Conservation (phyloP, 2,329 filamentous ascomycete genomes). For the Rhynchosporium graminicola region DNA sequence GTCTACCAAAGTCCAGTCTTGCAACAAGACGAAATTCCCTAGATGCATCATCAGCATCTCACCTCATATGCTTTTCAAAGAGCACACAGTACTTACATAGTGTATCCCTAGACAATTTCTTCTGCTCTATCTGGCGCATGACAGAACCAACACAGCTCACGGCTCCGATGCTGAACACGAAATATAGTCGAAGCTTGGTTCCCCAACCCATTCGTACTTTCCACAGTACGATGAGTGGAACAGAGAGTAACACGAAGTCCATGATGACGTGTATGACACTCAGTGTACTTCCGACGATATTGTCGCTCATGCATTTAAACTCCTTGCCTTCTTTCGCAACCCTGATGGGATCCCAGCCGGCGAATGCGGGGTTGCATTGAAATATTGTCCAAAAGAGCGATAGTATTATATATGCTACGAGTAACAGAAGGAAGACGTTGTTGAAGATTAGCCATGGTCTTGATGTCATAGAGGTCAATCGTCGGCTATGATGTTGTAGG, state of each 20-base stretch:
- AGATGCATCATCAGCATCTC: constrained; percentile 26
- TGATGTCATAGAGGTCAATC: constrained; percentile 40
- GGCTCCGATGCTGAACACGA: constrained; percentile 41
- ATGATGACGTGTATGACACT: constrained; percentile 41
- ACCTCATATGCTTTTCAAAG: background rate
- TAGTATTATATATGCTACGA: constrained; percentile 38
- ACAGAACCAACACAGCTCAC: constrained; percentile 40
- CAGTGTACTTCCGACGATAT: constrained; percentile 32
- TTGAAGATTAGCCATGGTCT: constrained; percentile 39
- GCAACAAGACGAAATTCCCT: constrained; percentile 38
- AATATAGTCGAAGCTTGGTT: constrained; percentile 40
- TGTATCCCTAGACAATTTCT: constrained; percentile 18
- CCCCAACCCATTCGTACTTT: constrained; percentile 38
- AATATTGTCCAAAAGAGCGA: constrained; percentile 41
- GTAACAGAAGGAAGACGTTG: constrained; percentile 39
- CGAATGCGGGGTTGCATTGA: constrained; percentile 35
- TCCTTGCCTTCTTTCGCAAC: constrained; percentile 30
- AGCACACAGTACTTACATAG: constrained; percentile 14
- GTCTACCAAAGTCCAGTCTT: constrained; percentile 41
- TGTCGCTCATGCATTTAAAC: constrained; percentile 32
- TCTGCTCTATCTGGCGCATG: constrained; percentile 36
- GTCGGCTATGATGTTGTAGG: constrained; percentile 21
- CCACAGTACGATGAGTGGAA: constrained; percentile 43
- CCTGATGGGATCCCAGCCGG: constrained; percentile 37
- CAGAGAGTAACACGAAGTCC: constrained; percentile 41